Conservation (phyloP, 2,329 filamentous ascomycete genomes). For the Periconia macrospinosa region DNA sequence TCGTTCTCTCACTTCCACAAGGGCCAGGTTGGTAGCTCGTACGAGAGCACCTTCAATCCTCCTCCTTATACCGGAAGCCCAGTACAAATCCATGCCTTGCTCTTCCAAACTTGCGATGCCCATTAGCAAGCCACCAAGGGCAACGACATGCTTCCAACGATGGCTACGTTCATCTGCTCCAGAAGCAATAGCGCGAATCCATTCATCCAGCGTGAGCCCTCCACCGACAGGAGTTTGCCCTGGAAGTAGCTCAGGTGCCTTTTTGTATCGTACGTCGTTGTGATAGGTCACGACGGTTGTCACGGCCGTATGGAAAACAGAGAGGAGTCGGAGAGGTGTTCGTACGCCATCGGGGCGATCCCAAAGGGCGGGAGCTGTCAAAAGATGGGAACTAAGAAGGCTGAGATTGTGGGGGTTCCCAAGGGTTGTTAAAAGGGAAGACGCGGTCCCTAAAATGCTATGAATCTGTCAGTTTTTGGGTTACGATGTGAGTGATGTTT, state of each 20-base stretch:
- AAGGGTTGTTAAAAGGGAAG: constrained; percentile 68
- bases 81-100: constrained; percentile 58
- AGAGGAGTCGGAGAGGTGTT: constrained; percentile 67
- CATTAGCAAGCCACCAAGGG: constrained; percentile 76
- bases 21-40: constrained; percentile 73
- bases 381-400: constrained; percentile 71
- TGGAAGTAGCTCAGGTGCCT: constrained; percentile 27
- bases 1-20: constrained; percentile 59
- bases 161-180: constrained; percentile 64
- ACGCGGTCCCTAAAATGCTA: constrained; percentile 64
- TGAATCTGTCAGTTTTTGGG: constrained; percentile 18
- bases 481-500: constrained; percentile 4
- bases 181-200: constrained; percentile 60
- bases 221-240: constrained; percentile 42
- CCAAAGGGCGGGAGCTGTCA: constrained; percentile 74
- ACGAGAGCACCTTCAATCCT: constrained; percentile 75
- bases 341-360: constrained; percentile 61
- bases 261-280: constrained; percentile 33
- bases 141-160: constrained; percentile 82
- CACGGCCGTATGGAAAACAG: constrained; percentile 71
- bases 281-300: constrained; percentile 57
- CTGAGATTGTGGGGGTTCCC: constrained; percentile 76
- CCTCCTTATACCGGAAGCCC: constrained; percentile 63
- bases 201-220: constrained; percentile 57
- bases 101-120: constrained; percentile 60